Conservation (phyloP, 2,329 filamentous ascomycete species). For the Cercospora canescens region DNA sequence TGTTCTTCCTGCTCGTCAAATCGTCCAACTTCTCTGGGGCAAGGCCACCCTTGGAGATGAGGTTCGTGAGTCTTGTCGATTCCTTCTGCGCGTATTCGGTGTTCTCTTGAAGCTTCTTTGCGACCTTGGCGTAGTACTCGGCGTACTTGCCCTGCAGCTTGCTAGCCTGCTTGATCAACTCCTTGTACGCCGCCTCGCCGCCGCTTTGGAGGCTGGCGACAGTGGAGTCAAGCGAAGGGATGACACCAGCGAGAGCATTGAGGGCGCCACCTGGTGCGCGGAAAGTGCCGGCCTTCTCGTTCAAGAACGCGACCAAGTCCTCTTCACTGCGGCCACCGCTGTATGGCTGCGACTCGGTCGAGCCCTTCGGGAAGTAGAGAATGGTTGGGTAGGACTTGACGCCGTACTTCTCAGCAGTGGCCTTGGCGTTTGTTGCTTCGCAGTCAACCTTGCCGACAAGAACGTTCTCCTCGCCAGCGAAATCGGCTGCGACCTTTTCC, state of each 20-base stretch:
- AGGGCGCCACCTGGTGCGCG: constrained; percentile 79
- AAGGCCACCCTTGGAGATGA: constrained; percentile 83
- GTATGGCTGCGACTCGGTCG: constrained; percentile 71
- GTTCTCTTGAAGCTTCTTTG: constrained; percentile 79
- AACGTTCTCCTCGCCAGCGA: constrained; percentile 73
- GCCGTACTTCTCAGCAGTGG: constrained; percentile 71
- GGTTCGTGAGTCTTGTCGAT: constrained; percentile 72
- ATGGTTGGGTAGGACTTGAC: constrained; percentile 92
- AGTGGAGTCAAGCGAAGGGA: constrained; percentile 74
- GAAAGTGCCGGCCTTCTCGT: constrained; percentile 85
- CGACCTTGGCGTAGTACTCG: constrained; percentile 80
- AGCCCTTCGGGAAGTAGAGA: constrained; percentile 92
- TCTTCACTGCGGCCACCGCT: constrained; percentile 73
- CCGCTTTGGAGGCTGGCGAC: constrained; percentile 65
- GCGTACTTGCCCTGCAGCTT: constrained; percentile 77
- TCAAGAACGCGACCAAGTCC: constrained; percentile 77
- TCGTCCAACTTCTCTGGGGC: constrained; percentile 87
- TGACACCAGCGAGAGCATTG: constrained; percentile 75
- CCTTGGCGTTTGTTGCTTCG: constrained; percentile 82
- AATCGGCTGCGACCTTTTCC: constrained; percentile 84
- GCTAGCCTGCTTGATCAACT: constrained; percentile 71
- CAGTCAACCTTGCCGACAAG: constrained; percentile 94
- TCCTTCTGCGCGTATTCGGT: constrained; percentile 83
- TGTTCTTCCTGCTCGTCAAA: constrained; percentile 81
- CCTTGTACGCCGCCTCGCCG: constrained; percentile 65